Evolutionary conservation across 306 rosid genomes (phyloP), one percentile per base, ranked within the genome.

Genomic region (Begonia fuchsioides): DNA sequence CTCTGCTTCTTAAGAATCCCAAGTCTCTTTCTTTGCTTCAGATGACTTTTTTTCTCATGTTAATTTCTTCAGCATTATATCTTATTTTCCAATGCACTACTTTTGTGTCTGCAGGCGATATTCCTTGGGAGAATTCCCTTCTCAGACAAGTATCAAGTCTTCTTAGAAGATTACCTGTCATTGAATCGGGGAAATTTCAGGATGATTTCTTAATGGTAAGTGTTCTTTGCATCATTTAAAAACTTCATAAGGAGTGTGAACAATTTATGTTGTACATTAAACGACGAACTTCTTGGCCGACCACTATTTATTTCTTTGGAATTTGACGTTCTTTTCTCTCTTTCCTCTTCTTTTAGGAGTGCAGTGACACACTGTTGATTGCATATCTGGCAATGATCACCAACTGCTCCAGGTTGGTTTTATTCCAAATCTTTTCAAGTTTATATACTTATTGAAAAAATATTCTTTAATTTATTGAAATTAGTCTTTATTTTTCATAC

Each of bases 171-270:
- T 69, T 85, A 67, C 98, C 94, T 35, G 94, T 90, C 38, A 73
- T 82, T 68, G 95, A 90, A 72, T 90, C 96, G 1, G 85, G 56
- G 51, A 90, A 90, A 61, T 85, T 90, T 69, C 92, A 75, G 69
- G 95, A 85, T 58, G 94, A 90, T 72, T 90, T 90, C 77, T 77
- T 90, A 73, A 90, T 79, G 92, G 98, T 90, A 50, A 76, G 95
- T 64, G 52, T 52, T 51, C 32, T 17, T 26, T 26, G 35, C 35
- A 13, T 32, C 41, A 47, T 38, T 43, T 2, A 41, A 41, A 41
- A n/a, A 10, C 12, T 41, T 10, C 45, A 10, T 10, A 4, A 41
- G n/a, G n/a, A n/a, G 45, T 2, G 7, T 26, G 35, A 26, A 26
- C 35, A 26, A 26, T 26, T 26, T 26, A 26, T 8, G 7, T 26